Percentiles rank a stretch among this genome's conserved stretches.
These are phyloP conservation scores for Diplodia sapinea DNA, from an alignment of 2,329 filamentous ascomycete species.

Conservation along the genomic window DNA sequence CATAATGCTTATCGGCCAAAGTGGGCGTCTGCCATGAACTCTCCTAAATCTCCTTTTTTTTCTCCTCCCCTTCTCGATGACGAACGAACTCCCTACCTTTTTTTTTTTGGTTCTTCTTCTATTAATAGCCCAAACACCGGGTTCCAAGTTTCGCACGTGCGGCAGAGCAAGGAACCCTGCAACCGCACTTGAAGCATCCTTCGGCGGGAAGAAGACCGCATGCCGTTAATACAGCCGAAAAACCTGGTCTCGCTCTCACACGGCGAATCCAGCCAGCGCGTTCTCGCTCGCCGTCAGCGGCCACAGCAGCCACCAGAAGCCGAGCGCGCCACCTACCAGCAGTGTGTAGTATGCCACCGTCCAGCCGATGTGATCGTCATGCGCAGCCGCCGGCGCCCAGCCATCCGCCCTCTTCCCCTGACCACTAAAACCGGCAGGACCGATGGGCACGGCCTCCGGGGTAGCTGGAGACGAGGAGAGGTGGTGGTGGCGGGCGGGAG, in stretches of 20 bases:
- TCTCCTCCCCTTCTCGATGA: background rate
- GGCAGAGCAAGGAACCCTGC: background rate
- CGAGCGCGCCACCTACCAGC: slow-evolving; percentile 71
- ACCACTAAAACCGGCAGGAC: slow-evolving; percentile 39
- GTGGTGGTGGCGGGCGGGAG: slow-evolving; percentile 18
- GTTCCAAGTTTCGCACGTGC: background rate
- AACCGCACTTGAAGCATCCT: slow-evolving; percentile 2
- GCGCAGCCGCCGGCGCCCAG: slow-evolving; percentile 16
- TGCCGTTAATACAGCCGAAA: background rate
- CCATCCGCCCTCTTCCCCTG: slow-evolving; percentile 39
- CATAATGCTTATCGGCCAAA: background rate
- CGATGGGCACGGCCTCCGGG: slow-evolving; percentile 43
- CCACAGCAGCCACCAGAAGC: slow-evolving; percentile 76
- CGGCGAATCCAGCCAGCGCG: slow-evolving; percentile 48
- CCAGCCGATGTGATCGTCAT: slow-evolving; percentile 60
- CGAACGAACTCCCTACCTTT: background rate
- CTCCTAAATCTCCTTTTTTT: background rate
- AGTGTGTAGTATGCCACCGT: slow-evolving; percentile 80
- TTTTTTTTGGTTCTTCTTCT: background rate
- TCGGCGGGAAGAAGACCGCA: background rate
- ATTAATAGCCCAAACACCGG: slow-evolving; percentile 12
- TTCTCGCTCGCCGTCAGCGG: slow-evolving; percentile 69
- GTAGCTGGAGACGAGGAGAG: slow-evolving; percentile 47
- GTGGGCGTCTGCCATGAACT: background rate
- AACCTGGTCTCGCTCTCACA: background rate